Conservation (phyloP, 108 stramenopile genomes). For the Craspedostauros australis region DNA sequence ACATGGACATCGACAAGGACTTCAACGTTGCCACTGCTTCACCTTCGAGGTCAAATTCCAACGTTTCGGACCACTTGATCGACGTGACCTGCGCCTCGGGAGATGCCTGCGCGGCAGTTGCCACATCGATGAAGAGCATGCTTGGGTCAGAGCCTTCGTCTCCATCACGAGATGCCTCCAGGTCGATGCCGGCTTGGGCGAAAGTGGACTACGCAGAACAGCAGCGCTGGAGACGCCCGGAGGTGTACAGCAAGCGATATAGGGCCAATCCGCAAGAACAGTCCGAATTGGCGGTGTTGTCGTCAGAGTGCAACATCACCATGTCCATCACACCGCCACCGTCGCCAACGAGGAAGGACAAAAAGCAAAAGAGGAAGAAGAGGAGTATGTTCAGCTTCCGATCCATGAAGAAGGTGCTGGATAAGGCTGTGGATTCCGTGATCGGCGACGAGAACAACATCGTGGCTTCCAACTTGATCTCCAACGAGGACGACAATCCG, state of each 20-base stretch:
- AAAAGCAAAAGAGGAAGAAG: neutral
- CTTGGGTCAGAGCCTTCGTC: neutral
- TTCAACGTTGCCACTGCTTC: too few relatives aligned
- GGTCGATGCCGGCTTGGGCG: neutral
- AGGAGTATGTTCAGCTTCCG: neutral
- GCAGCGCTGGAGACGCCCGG: slow-evolving; percentile 22
- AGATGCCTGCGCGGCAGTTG: neutral
- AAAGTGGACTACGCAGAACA: slow-evolving; percentile 10
- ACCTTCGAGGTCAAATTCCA: too few relatives aligned
- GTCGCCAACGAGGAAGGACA: too few relatives aligned
- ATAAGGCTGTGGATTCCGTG: neutral
- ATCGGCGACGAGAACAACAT: neutral
- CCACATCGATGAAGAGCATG: neutral
- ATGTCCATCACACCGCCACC: neutral
- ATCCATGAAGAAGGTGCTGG: neutral
- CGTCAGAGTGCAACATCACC: slow-evolving; percentile 3
- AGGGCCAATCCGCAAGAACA: slow-evolving; percentile 15
- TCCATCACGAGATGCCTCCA: neutral
- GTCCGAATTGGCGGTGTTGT: slow-evolving; percentile 19
- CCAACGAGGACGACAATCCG: slow-evolving; percentile 13
- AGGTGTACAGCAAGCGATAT: slow-evolving; percentile 36
- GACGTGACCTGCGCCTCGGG: neutral
- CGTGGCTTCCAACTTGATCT: slow-evolving; percentile 5
- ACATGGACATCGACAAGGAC: slow-evolving; percentile 26
- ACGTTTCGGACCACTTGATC: slow-evolving; percentile 9